Conservation (phyloP, 805 yeast genomes). For the Lachancea thermotolerans region DNA sequence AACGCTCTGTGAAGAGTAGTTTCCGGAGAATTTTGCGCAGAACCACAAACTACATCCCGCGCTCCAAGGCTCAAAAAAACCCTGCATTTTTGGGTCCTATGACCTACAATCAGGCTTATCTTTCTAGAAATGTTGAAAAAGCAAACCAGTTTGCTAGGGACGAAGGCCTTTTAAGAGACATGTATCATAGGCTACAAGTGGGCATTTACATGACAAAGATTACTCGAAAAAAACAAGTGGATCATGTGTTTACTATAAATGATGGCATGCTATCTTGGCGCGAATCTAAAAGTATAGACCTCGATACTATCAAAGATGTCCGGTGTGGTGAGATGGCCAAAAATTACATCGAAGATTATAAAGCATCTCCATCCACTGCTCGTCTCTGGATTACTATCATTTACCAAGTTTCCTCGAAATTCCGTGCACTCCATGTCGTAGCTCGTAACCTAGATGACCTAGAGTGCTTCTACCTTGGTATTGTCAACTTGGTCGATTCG, state of each 20-base stretch:
- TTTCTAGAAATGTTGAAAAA: background rate
- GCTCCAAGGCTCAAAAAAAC: background rate
- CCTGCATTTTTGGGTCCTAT: conserved; percentile 19
- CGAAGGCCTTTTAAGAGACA: background rate
- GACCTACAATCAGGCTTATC: conserved; percentile 19
- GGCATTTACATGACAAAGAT: conserved; percentile 26
- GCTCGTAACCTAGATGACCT: conserved; percentile 49
- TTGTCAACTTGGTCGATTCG: conserved; percentile 47
- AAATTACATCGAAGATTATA: conserved; percentile 80
- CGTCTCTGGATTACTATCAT: conserved; percentile 76
- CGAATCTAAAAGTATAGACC: conserved; percentile 21
- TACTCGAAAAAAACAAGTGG: conserved; percentile 25
- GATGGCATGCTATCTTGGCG: conserved; percentile 26
- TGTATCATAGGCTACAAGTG: conserved; percentile 1
- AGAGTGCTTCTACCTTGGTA: conserved; percentile 47
- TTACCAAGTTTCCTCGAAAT: conserved; percentile 54
- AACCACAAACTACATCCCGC: conserved; percentile 12
- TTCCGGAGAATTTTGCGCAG: conserved; percentile 13
- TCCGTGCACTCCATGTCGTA: conserved; percentile 74
- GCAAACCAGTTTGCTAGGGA: background rate
- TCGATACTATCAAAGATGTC: conserved; percentile 31
- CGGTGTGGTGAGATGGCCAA: conserved; percentile 61
- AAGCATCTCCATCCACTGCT: conserved; percentile 58
- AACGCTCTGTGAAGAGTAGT: conserved; percentile 8
- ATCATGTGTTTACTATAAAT: conserved; percentile 19